A percentile compares a stretch with the other conserved stretches of the same genome.
phyloP scores from a whole-genome alignment of 306 rosid genomes.

The Alnus rubra region DNA sequence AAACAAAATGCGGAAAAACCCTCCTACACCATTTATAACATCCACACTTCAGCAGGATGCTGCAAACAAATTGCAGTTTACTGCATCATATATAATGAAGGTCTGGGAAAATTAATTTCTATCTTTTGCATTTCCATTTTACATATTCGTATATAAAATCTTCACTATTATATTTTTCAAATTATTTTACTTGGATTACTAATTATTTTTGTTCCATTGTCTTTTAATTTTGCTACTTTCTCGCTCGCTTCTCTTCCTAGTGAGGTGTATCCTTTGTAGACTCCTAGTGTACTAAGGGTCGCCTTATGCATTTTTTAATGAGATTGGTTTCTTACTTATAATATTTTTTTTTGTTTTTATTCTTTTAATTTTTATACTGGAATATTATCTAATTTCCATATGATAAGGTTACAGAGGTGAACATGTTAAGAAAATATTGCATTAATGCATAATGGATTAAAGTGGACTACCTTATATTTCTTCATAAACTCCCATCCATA shows the following conservation, averaged over 20 bases:
- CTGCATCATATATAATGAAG: conserved; percentile 80
- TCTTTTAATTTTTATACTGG: background rate
- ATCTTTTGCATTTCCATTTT: conserved; percentile 16
- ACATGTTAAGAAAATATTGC: background rate
- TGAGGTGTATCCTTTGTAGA: no score
- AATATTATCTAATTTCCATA: background rate
- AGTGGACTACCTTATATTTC: background rate
- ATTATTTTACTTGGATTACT: background rate
- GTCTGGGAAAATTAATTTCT: conserved; percentile 40
- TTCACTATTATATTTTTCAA: background rate
- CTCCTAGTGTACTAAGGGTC: no score
- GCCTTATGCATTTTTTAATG: no score
- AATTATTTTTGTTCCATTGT: background rate
- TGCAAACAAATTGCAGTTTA: conserved; percentile 73
- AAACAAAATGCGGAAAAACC: conserved; percentile 65
- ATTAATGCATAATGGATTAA: background rate
- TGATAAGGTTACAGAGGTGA: background rate
- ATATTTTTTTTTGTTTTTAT: background rate
- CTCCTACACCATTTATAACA: conserved; percentile 92
- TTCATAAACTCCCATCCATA: background rate
- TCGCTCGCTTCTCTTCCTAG: no score
- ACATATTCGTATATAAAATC: background rate
- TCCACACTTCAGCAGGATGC: conserved; percentile 99
- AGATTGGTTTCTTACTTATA: no score
- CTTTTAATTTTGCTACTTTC: no score